phyloP scores from a whole-genome alignment of 108 stramenopile species.

The Aureococcus anophagefferens region DNA sequence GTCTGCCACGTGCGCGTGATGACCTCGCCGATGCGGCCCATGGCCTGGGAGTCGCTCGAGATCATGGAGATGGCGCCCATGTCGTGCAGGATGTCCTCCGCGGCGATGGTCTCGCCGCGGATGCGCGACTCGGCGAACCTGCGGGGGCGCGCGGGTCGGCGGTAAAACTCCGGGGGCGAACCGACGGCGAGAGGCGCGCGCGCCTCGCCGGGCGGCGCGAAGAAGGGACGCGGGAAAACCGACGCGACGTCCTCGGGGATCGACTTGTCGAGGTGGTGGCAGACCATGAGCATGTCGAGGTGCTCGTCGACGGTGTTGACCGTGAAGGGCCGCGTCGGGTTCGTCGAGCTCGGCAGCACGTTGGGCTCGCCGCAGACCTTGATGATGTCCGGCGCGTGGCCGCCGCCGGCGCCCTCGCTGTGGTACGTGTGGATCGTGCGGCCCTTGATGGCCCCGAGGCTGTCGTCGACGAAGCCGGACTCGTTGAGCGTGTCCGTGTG shows the following conservation, averaged over 20 bases:
- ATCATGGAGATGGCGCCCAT: conserved; percentile 91
- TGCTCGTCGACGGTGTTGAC: conserved; percentile 95
- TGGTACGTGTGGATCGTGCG: conserved; percentile 91
- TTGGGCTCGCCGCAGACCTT: conserved; percentile 76
- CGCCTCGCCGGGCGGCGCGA: too few relatives aligned
- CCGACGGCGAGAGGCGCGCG: too few relatives aligned
- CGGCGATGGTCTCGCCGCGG: conserved; percentile 92
- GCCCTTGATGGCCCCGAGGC: conserved; percentile 84
- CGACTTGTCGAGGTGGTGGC: conserved; percentile 74
- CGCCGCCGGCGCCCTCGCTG: conserved; percentile 83
- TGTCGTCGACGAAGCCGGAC: conserved; percentile 81
- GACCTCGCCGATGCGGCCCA: conserved; percentile 96
- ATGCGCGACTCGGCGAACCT: conserved; percentile 93
- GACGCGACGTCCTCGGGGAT: conserved; percentile 92
- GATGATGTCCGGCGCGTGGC: conserved; percentile 97
- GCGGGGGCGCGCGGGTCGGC: too few relatives aligned
- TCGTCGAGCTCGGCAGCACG: conserved; percentile 88
- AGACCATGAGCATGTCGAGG: conserved; percentile 98
- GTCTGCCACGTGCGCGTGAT: conserved; percentile 96
- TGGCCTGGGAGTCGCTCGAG: conserved; percentile 80
- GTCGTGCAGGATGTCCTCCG: conserved; percentile 95
- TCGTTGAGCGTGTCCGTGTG: conserved; percentile 98
- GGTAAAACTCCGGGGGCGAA: too few relatives aligned
- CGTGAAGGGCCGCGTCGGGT: conserved; percentile 92
- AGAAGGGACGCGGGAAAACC: too few relatives aligned